Evolutionary conservation across 345 rosid genomes (phyloP).

Genomic region (Populus deltoides): DNA sequence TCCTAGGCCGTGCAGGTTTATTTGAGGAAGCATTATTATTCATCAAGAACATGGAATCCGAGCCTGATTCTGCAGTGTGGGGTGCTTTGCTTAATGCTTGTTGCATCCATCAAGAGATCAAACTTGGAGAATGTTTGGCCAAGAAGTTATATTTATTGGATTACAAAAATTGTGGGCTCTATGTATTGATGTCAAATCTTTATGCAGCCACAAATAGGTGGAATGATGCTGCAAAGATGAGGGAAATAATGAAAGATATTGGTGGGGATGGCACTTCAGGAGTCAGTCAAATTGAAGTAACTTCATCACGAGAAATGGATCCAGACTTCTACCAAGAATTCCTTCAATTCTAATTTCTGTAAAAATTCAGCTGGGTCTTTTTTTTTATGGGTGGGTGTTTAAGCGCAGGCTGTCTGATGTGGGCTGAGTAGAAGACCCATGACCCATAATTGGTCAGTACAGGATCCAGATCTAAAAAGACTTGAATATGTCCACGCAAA

Average conservation of each 20-base stretch:
- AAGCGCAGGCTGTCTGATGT: no score
- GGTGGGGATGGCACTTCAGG: conserved; percentile 81
- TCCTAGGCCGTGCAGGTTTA: conserved; percentile 57
- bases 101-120: conserved; percentile 56
- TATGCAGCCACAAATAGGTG: conserved; percentile 71
- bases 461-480: no score
- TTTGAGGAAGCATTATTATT: conserved; percentile 58
- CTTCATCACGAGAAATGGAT: conserved; percentile 9
- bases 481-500: no score
- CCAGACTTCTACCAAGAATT: not conserved
- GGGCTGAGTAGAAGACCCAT: no score
- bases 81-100: conserved; percentile 74
- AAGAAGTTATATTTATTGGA: conserved; percentile 67
- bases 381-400: no score
- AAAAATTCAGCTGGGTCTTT: no score
- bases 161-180: conserved; percentile 63
- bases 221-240: conserved; percentile 67
- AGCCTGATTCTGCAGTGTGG: conserved; percentile 80
- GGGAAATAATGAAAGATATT: conserved; percentile 64
- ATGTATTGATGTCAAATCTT: conserved; percentile 82
- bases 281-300: conserved; percentile 48
- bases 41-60: conserved; percentile 41
- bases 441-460: no score
- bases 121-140: conserved; percentile 75
- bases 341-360: not conserved